These are phyloP conservation scores for Passalora sequoiae DNA, from an alignment of 2,329 filamentous ascomycete species.

Conservation along the genomic window DNA sequence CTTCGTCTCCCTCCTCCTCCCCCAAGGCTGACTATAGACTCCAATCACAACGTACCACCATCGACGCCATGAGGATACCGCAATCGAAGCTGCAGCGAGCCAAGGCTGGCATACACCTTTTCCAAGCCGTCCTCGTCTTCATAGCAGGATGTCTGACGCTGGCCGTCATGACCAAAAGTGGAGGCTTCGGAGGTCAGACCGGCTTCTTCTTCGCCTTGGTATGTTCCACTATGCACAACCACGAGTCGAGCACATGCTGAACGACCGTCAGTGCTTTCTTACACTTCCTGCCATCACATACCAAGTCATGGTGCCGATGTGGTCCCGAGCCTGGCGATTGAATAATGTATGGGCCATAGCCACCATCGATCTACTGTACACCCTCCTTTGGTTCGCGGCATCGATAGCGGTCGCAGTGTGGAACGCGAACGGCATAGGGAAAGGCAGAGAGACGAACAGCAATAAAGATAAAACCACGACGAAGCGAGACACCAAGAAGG, in stretches of 20 bases:
- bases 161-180: conserved; percentile 53
- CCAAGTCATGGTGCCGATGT: conserved; percentile 57
- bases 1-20: not conserved
- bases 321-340: conserved; percentile 54
- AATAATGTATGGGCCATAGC: conserved; percentile 58
- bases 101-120: conserved; percentile 52
- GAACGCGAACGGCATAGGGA: conserved; percentile 50
- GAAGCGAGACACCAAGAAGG: conserved; percentile 21
- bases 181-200: conserved; percentile 50
- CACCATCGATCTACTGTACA: conserved; percentile 50
- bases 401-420: conserved; percentile 54
- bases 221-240: conserved; percentile 25
- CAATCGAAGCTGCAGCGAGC: conserved; percentile 49
- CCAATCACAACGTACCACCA: conserved; percentile 1
- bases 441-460: conserved; percentile 40
- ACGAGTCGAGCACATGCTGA: not conserved
- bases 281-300: conserved; percentile 55
- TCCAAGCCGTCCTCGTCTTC: conserved; percentile 54
- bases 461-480: conserved; percentile 35
- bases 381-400: conserved; percentile 56
- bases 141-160: conserved; percentile 55
- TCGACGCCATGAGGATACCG: conserved; percentile 38
- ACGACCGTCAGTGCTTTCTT: conserved; percentile 51
- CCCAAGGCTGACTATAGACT: not conserved
- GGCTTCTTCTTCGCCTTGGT: conserved; percentile 56